These are phyloP conservation scores for Boletus subparvulus DNA, from an alignment of 768 basidiomycete species.

Conservation along the genomic window DNA sequence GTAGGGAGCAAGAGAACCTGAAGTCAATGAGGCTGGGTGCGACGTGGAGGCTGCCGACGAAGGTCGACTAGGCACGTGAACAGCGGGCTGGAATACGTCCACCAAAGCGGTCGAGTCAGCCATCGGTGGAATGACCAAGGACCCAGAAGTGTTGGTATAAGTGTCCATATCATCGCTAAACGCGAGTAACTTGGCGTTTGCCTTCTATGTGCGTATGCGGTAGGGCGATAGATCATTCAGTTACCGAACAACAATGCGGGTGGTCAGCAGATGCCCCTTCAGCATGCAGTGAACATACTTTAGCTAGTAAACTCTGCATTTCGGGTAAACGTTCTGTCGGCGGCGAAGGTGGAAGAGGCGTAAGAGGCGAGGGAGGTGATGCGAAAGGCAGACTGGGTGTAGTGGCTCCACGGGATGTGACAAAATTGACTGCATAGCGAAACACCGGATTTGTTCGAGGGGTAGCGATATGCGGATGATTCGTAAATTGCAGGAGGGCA, in stretches of 20 bases:
- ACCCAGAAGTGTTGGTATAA: background rate
- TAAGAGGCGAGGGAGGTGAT: constrained; percentile 44
- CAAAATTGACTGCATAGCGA: constrained; percentile 28
- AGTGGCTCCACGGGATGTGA: constrained; percentile 22
- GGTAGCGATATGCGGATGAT: constrained; percentile 5
- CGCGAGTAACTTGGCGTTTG: background rate
- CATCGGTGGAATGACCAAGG: background rate
- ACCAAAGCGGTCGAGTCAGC: constrained; percentile 5
- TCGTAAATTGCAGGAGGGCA: constrained; percentile 24
- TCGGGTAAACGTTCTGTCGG: constrained; percentile 8
- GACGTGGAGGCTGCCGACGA: constrained; percentile 4
- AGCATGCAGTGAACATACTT: constrained; percentile 18
- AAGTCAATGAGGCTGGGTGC: background rate
- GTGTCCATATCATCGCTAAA: background rate
- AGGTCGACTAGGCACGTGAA: background rate
- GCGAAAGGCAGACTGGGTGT: background rate
- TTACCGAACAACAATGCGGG: background rate
- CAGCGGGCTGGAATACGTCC: background rate
- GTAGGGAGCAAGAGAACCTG: background rate
- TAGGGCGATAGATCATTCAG: background rate
- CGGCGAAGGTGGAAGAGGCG: constrained; percentile 53
- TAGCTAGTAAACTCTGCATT: constrained; percentile 12
- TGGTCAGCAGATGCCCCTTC: background rate
- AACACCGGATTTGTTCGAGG: constrained; percentile 14
- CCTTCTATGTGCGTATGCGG: background rate